Evolutionary conservation across 148 eudicot genomes (phyloP), one percentile per base, ranked within the genome.

Genomic region (Vaccinium vitisidaea): DNA sequence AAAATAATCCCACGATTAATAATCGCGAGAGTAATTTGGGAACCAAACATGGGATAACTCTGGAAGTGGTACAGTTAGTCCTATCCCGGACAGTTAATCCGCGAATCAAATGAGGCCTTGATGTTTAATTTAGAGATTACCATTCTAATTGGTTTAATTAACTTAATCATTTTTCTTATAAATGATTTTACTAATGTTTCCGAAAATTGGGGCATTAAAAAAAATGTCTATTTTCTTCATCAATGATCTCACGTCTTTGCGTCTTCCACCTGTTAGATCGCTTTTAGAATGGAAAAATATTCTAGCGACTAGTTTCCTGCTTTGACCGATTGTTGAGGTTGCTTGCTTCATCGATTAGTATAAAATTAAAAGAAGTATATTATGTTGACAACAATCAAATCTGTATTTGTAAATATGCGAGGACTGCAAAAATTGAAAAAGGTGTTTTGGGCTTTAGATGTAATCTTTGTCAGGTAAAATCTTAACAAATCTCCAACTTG

Each of bases 381-480:
- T 12, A 8, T 75, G 67, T 77, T 80, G 6, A 49, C 78, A 58
- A 78, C 54, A 32, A 71, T 76, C 80, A 78, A 80, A 83, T 81
- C 61, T 77, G 75, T 70, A 25, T 19, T 81, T 87, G 85, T 87
- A 85, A 91, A 75, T 80, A 94, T 94, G 97, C 89, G 91, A 84
- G 91, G 93, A 84, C 85, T 86, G 92, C 88, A 89, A 88, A 92
- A 91, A 89, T 92, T 94, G 59, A 94, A 92, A 92, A 88, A 89
- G 91, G 92, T 94, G 84, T 86, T 90, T 48, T 92, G 97, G 97
- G 91, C 95, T 71, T 89, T 93, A 55, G 94, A 92, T 87, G 90
- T 84, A 90, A 89, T 89, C 97, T 94, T 81, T 94, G 95, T 94
- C 94, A 93, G 95, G 95, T 94, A 92, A 13, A 88, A 81, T 12